Conservation (phyloP, 2,329 filamentous ascomycete species). For the Colletotrichum incanum region DNA sequence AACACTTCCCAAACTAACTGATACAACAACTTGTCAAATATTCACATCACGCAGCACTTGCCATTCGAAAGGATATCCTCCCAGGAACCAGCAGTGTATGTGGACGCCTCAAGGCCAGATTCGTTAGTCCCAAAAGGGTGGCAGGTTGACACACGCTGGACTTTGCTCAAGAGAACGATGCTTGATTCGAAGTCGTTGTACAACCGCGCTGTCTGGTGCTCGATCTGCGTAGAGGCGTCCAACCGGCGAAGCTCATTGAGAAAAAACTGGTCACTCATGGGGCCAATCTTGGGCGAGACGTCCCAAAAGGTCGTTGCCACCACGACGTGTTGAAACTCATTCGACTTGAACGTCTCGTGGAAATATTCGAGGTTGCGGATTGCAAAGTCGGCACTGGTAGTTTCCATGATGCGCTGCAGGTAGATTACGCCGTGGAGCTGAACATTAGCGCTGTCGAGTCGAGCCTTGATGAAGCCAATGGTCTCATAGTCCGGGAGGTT, state of each 20-base stretch:
- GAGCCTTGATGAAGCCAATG: background rate
- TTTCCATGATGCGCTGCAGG: slow-evolving; percentile 1
- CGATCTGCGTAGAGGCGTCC: background rate
- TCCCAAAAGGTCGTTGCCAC: slow-evolving; percentile 7
- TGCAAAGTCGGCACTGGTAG: background rate
- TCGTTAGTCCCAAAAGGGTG: too few species aligned
- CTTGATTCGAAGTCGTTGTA: background rate
- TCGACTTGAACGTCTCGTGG: background rate
- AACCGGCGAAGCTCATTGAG: background rate
- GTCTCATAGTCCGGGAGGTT: background rate
- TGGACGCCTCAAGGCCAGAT: background rate
- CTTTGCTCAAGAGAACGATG: background rate
- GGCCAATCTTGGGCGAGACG: background rate
- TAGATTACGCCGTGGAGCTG: slow-evolving; percentile 8
- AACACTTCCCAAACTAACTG: background rate
- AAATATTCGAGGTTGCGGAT: background rate
- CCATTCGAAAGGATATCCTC: background rate
- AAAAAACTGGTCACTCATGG: background rate
- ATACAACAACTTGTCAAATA: background rate
- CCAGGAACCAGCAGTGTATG: background rate
- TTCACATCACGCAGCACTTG: background rate
- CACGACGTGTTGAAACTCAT: background rate
- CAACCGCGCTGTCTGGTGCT: background rate
- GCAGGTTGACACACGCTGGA: background rate
- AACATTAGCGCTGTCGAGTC: background rate